phyloP scores from a whole-genome alignment of 306 rosid genomes.

The Cicer bijugum region DNA sequence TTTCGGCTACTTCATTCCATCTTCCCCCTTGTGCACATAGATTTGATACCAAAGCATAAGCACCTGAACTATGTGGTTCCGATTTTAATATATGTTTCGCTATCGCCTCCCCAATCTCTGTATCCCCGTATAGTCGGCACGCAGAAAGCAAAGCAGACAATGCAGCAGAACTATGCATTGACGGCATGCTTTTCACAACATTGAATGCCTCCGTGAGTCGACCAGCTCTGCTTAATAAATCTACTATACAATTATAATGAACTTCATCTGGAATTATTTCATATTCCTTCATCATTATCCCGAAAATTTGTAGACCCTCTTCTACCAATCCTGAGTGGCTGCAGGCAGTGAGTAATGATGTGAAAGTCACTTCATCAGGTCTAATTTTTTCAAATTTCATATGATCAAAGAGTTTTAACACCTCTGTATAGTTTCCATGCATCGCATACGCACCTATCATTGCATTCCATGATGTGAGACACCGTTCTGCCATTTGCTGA shows the following conservation, averaged over 20 bases:
- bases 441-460: constrained; percentile 61
- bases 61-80: constrained; percentile 46
- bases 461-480: constrained; percentile 63
- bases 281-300: constrained; percentile 50
- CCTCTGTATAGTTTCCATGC: constrained; percentile 54
- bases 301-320: constrained; percentile 51
- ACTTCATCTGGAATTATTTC: constrained; percentile 53
- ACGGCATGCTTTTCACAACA: constrained; percentile 51
- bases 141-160: constrained; percentile 57
- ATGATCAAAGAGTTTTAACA: constrained; percentile 49
- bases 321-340: constrained; percentile 62
- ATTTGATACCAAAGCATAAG: constrained; percentile 48
- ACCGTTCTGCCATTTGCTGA: constrained; percentile 49
- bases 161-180: constrained; percentile 48
- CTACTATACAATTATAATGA: constrained; percentile 59
- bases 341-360: constrained; percentile 62
- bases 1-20: constrained; percentile 56
- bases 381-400: constrained; percentile 48
- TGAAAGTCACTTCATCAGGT: constrained; percentile 59
- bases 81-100: constrained; percentile 48
- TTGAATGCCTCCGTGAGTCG: constrained; percentile 54
- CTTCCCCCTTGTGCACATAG: constrained; percentile 54
- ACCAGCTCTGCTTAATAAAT: constrained; percentile 62
- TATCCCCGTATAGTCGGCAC: constrained; percentile 54
- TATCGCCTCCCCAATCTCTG: constrained; percentile 49